Percentiles rank a stretch among this genome's conserved stretches.
Evolutionary conservation across 2,329 filamentous ascomycete genomes (phyloP).

Genomic region (Atkinsonella texensis): DNA sequence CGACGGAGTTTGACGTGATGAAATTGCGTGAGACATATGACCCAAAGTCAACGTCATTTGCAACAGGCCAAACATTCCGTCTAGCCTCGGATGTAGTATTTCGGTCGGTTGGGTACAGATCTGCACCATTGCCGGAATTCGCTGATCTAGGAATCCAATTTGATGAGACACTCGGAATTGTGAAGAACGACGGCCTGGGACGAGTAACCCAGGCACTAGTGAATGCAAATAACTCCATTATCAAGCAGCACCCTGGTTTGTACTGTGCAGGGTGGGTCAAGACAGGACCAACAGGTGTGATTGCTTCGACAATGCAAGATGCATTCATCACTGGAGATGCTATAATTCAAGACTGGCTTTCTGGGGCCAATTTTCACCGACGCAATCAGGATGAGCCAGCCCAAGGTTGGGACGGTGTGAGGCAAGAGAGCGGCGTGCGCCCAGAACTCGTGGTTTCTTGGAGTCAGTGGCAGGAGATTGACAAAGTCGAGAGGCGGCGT

Average conservation of each 20-base stretch:
- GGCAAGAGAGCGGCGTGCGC: conserved; percentile 39
- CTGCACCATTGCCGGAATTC: conserved; percentile 64
- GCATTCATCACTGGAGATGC: conserved; percentile 82
- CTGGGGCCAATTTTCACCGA: conserved; percentile 28
- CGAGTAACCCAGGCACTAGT: conserved; percentile 40
- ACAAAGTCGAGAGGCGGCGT: conserved; percentile 58
- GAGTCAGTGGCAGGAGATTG: conserved; percentile 76
- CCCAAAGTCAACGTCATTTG: conserved; percentile 33
- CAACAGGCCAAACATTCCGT: conserved; percentile 36
- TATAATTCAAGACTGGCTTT: conserved; percentile 64
- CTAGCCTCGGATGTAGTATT: conserved; percentile 66
- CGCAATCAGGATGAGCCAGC: conserved; percentile 1
- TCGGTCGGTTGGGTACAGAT: conserved; percentile 90
- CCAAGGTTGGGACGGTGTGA: conserved; percentile 67
- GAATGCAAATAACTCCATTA: conserved; percentile 19
- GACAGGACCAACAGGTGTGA: conserved; percentile 85
- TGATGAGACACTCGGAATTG: conserved; percentile 58
- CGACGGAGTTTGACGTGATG: conserved; percentile 56
- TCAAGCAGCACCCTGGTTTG: conserved; percentile 49
- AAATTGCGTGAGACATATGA: conserved; percentile 43
- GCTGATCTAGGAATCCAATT: conserved; percentile 65
- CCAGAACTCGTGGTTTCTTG: conserved; percentile 59
- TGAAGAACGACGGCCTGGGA: conserved; percentile 72
- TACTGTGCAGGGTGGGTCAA: conserved; percentile 98
- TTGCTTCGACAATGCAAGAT: conserved; percentile 91